Percentiles rank a stretch among this genome's conserved stretches.
Evolutionary conservation across 2,329 filamentous ascomycete species (phyloP).

Genomic region (Akanthomyces lecanii): DNA sequence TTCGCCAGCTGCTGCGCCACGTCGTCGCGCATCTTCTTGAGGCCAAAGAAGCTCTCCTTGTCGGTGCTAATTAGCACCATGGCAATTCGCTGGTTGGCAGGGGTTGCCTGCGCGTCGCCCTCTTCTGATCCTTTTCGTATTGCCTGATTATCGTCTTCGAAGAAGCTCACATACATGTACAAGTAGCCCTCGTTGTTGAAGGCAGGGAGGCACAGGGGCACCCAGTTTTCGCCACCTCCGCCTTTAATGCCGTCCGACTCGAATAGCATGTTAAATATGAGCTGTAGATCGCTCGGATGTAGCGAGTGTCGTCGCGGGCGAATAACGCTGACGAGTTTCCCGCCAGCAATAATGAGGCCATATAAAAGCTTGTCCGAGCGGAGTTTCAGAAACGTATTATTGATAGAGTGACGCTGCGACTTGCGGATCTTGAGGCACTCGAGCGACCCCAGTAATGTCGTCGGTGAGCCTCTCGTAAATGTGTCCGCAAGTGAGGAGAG

Average conservation of each 20-base stretch:
- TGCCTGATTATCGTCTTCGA: slow-evolving; percentile 55
- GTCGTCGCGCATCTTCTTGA: slow-evolving; percentile 68
- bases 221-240: slow-evolving; percentile 92
- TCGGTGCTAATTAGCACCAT: slow-evolving; percentile 89
- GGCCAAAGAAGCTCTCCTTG: slow-evolving; percentile 87
- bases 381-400: slow-evolving; percentile 77
- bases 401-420: slow-evolving; percentile 78
- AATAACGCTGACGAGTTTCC: slow-evolving; percentile 89
- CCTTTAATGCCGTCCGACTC: slow-evolving; percentile 89
- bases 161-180: slow-evolving; percentile 98
- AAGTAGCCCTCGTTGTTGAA: slow-evolving; percentile 97
- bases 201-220: slow-evolving; percentile 88
- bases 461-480: slow-evolving; percentile 89
- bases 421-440: slow-evolving; percentile 93
- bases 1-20: slow-evolving; percentile 66
- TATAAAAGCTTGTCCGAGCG: slow-evolving; percentile 79
- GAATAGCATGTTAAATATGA: slow-evolving; percentile 99
- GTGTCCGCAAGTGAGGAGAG: slow-evolving; percentile 90
- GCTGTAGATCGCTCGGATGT: slow-evolving; percentile 89
- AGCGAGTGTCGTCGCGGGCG: slow-evolving; percentile 91
- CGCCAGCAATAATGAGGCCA: slow-evolving; percentile 87
- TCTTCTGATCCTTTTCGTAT: slow-evolving; percentile 28
- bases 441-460: slow-evolving; percentile 79
- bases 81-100: slow-evolving; percentile 70
- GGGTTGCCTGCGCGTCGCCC: slow-evolving; percentile 55